These are phyloP conservation scores for Alternaria sp. DNA, from an alignment of 2,329 filamentous ascomycete species.

Conservation along the genomic window DNA sequence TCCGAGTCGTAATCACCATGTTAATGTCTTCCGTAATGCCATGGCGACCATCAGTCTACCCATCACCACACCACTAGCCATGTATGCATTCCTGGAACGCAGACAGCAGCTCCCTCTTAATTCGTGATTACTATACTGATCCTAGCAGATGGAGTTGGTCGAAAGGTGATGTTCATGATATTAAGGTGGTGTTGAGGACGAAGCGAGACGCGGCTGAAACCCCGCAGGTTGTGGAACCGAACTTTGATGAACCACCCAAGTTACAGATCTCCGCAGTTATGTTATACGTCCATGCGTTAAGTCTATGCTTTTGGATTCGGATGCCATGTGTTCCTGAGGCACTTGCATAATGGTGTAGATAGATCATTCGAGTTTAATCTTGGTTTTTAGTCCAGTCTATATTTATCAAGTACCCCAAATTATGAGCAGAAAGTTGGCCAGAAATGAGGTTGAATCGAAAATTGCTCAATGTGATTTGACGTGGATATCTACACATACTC, in stretches of 20 bases:
- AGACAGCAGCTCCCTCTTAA: neutral
- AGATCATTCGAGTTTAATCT: neutral
- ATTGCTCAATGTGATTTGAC: constrained; percentile 11
- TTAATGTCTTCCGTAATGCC: neutral
- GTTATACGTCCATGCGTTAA: constrained; percentile 24
- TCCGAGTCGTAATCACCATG: neutral
- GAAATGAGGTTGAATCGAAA: neutral
- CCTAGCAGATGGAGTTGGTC: neutral
- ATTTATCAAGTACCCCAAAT: neutral
- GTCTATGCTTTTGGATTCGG: constrained; percentile 13
- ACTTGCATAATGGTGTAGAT: constrained; percentile 3
- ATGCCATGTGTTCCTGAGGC: constrained; percentile 23
- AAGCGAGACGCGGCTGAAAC: constrained; percentile 33
- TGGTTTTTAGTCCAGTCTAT: neutral
- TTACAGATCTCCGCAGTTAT: constrained; percentile 8
- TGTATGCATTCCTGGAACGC: neutral
- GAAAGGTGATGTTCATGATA: constrained; percentile 11
- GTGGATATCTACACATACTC: constrained; percentile 24
- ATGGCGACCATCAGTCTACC: neutral
- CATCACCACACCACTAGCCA: neutral
- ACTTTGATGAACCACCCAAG: constrained; percentile 19
- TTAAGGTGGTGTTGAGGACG: constrained; percentile 11
- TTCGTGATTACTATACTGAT: neutral
- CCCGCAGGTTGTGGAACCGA: constrained; percentile 19
- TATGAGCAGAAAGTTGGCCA: neutral